phyloP scores from a whole-genome alignment of 441 rosid genomes.

The Aleurites moluccanus region DNA sequence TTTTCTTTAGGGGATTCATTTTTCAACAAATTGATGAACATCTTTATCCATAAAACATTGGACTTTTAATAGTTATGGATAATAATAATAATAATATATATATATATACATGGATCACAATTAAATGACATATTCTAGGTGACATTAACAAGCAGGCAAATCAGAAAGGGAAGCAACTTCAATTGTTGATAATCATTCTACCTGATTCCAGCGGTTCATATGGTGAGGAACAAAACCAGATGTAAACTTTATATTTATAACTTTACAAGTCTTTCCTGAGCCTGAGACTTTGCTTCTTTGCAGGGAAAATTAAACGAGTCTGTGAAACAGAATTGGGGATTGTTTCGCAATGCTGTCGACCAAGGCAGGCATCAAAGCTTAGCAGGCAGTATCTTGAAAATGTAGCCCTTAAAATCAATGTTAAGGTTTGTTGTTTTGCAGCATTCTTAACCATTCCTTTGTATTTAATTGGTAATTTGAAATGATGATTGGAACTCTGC shows the following conservation, averaged over 20 bases:
- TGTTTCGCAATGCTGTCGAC: constrained; percentile 72
- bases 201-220: constrained; percentile 66
- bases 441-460: neutral
- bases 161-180: constrained; percentile 31
- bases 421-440: constrained; percentile 44
- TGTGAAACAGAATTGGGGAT: constrained; percentile 74
- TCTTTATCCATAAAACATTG: no score
- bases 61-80: no score
- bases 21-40: no score
- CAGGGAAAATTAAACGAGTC: constrained; percentile 52
- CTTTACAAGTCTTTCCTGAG: no score
- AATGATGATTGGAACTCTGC: constrained; percentile 5
- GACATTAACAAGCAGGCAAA: constrained; percentile 33
- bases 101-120: no score
- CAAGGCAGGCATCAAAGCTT: constrained; percentile 37
- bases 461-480: neutral
- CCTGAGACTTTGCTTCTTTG: neutral
- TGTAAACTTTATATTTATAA: neutral
- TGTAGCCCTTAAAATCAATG: constrained; percentile 65
- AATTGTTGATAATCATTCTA: constrained; percentile 57
- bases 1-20: no score
- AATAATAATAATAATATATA: no score
- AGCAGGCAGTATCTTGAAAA: constrained; percentile 57
- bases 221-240: constrained; percentile 38
- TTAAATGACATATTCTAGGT: no score